Evolutionary conservation across 805 yeast species (phyloP), one percentile per base, ranked within the genome.

Genomic region (Metschnikowia arizonensis): DNA sequence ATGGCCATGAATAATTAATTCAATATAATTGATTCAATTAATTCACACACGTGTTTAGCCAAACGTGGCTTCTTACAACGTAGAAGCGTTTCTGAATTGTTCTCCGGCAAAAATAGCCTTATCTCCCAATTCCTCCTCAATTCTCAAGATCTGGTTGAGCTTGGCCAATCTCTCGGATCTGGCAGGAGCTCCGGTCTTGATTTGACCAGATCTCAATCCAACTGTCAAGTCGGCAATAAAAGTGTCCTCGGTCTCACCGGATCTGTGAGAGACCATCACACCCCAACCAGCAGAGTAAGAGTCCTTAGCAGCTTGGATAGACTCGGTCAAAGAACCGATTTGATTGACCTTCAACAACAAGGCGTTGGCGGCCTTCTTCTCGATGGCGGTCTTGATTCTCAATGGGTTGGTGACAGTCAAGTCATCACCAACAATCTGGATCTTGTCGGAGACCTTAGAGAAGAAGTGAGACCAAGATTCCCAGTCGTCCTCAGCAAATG

Each of bases 111-210:
- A 91, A 72, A 90, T 66, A 57, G 97, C 97, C 82, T 89, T 88
- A 85, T 81, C 90, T 69, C 97, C 98, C 68, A 91, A 85, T 79
- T 87, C 95, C 80, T 91, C 96, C 82, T 93, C 98, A 66, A 91
- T 91, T 79, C 98, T 88, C 73, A 91, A 82, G 74, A 91, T 83
- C 82, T 91, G 97, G 90, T 91, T 91, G 74, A 85, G 83, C 81
- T 91, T 91, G 72, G 98, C 98, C 75, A 93, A 85, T 85, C 99
- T 91, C 82, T 91, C 99, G 60, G 97, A 88, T 81, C 99, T 90
- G 62, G 97, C 96, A 69, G 98, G 98, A 70, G 99, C 98, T 84
- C 99, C 99, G 61, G 97, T 88, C 90, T 91, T 91, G 77, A 91
- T 87, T 82, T 91, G 98, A 72, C 97, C 99, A 59, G 95, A 64